These are phyloP conservation scores for Fraxinus pennsylvanica DNA, from an alignment of 257 asterid genomes.

Conservation along the genomic window DNA sequence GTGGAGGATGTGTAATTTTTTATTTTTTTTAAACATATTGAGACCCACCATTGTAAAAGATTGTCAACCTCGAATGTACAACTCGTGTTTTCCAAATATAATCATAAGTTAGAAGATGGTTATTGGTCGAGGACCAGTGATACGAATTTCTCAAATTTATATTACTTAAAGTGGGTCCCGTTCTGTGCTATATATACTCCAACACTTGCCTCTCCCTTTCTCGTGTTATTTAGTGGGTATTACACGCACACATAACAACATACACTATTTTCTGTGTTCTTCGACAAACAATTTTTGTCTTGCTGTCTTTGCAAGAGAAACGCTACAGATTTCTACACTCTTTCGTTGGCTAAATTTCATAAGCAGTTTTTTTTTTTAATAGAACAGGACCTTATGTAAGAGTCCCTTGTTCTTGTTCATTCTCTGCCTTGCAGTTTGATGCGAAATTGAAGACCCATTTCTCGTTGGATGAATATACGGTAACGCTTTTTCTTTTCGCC, in stretches of 20 bases:
- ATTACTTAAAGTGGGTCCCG: not conserved
- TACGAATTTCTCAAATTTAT: not conserved
- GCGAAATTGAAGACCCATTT: conserved; percentile 39
- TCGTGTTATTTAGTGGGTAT: not conserved
- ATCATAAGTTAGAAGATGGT: too few relatives aligned
- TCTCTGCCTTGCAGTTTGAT: conserved; percentile 29
- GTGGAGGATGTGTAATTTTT: too few relatives aligned
- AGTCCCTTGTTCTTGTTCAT: conserved; percentile 15
- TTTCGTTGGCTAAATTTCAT: not conserved
- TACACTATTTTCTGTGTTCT: not conserved
- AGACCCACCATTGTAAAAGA: too few relatives aligned
- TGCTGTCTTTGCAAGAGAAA: conserved; percentile 24
- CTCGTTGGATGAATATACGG: conserved; percentile 32
- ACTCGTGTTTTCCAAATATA: too few relatives aligned
- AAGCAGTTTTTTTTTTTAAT: not conserved
- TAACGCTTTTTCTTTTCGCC: conserved; percentile 26
- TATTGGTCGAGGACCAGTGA: not conserved
- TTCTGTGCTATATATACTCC: not conserved
- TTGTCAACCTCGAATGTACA: too few relatives aligned
- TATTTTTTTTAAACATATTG: too few relatives aligned
- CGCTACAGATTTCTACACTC: conserved; percentile 10
- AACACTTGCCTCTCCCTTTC: not conserved
- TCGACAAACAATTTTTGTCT: not conserved
- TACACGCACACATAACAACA: too few relatives aligned
- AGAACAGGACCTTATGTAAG: not conserved